phyloP scores from a whole-genome alignment of 2,329 filamentous ascomycete species.

The Neofusicoccum umdonicola region DNA sequence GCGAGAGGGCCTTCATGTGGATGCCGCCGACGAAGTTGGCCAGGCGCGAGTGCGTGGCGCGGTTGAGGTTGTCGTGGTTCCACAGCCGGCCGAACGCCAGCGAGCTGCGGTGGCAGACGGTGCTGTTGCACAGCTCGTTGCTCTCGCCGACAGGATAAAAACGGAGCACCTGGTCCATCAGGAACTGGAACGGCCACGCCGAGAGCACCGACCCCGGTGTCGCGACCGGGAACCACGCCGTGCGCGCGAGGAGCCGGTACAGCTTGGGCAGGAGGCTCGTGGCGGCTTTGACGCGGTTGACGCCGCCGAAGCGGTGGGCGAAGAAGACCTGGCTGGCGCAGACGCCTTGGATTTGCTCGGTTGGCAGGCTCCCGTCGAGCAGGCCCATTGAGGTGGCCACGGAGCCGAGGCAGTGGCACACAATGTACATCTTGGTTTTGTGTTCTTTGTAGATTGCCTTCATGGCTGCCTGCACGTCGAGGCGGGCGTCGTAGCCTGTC shows the following conservation, averaged over 20 bases:
- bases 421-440: constrained; percentile 50
- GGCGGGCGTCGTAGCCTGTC: constrained; percentile 60
- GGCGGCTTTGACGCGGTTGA: constrained; percentile 55
- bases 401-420: constrained; percentile 64
- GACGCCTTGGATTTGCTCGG: constrained; percentile 57
- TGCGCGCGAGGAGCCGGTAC: neutral
- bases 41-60: constrained; percentile 62
- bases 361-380: constrained; percentile 60
- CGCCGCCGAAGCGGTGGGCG: constrained; percentile 57
- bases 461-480: constrained; percentile 58
- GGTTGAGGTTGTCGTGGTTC: constrained; percentile 65
- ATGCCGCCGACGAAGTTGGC: constrained; percentile 62
- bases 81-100: constrained; percentile 61
- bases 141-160: constrained; percentile 53
- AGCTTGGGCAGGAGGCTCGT: constrained; percentile 12
- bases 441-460: constrained; percentile 48
- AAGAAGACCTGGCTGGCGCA: constrained; percentile 63
- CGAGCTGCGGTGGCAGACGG: constrained; percentile 60
- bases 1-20: constrained; percentile 56
- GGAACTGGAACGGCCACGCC: no score
- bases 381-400: constrained; percentile 59
- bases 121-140: constrained; percentile 60
- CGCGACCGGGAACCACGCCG: neutral
- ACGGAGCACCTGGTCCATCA: constrained; percentile 48
- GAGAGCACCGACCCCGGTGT: no score